Base-by-base conservation (phyloP, 805 yeast genomes). In the Saccharomycopsis fodiens region DNA sequence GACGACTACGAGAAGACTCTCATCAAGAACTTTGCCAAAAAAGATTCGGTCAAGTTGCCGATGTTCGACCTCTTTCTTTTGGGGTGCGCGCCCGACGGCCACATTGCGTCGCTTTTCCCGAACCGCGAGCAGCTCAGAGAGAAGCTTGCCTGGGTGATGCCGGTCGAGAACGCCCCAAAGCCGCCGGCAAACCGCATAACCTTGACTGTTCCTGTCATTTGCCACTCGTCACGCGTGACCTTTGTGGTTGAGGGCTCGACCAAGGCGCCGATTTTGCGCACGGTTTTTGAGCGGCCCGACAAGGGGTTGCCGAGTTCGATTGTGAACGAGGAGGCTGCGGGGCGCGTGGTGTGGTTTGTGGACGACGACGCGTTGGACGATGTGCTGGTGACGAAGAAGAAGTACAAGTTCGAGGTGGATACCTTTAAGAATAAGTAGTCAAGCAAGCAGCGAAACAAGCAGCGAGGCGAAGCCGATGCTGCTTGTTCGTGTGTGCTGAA, bases 31-130 rank as follows among this genome's bases (percentile, higher is more conserved):
- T 93, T 93, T 68, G 98, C 98, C 8, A 88, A 85, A 44, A 91
- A 94, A 61, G 97, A 93, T 64, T 82, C 95, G 15, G 98, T 93
- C 46, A 88, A 89, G 65, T 73, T 91, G 51, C 98, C 98, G 49
- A 80, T 86, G 78, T 91, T 93, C 66, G 97, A 93, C 63, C 67
- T 93, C 44, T 75, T 93, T 52, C 69, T 93, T 54, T 71, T 93
- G 48, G 98, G 98, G 21, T 91, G 97, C 70, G 98, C 98, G 1
- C 97, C 97, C 2, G 98, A 91, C 63, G 98, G 98, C 19, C 98
- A 91, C 63, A 85, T 87, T 59, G 96, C 96, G 43, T 87, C 95
- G n/a, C 73, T 91, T 46, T 91, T 91, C 70, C 98, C 98, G 19
- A 82, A 83, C 60, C 93, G 85, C 58, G 93, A 85, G 55, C 82